Evolutionary conservation across 2,329 filamentous ascomycete species (phyloP).

Genomic region (Monilinia laxa): DNA sequence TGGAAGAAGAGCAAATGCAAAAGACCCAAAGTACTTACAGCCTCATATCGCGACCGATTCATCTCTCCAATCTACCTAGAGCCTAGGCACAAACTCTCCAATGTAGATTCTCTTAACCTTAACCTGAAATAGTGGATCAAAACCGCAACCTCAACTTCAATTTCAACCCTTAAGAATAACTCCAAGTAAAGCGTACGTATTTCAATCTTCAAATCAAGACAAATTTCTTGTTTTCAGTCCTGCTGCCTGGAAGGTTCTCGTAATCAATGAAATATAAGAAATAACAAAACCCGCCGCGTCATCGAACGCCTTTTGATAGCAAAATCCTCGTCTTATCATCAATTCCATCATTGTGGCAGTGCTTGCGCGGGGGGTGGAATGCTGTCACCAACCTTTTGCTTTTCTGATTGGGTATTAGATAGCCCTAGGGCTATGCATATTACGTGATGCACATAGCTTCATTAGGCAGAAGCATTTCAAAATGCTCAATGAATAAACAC

Average conservation of each 20-base stretch:
- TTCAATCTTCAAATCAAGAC: neutral
- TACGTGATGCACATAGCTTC: neutral
- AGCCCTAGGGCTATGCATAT: slow-evolving; percentile 1
- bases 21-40: slow-evolving; percentile 27
- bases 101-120: no score
- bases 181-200: neutral
- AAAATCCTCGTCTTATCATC: no score
- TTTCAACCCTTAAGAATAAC: neutral
- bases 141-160: neutral
- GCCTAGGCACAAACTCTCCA: neutral
- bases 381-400: neutral
- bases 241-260: neutral
- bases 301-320: neutral
- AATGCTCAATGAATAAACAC: no score
- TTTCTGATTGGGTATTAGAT: neutral
- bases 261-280: neutral
- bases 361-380: no score
- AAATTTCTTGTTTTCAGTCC: neutral
- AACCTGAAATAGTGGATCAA: neutral
- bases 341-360: slow-evolving; percentile 1
- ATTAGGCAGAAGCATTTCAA: slow-evolving; percentile 21
- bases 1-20: neutral
- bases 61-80: slow-evolving; percentile 23
- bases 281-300: neutral
- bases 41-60: slow-evolving; percentile 35